These are phyloP conservation scores for Petasospora fabianii DNA, from an alignment of 1,139 yeast genomes.

Conservation along the genomic window DNA sequence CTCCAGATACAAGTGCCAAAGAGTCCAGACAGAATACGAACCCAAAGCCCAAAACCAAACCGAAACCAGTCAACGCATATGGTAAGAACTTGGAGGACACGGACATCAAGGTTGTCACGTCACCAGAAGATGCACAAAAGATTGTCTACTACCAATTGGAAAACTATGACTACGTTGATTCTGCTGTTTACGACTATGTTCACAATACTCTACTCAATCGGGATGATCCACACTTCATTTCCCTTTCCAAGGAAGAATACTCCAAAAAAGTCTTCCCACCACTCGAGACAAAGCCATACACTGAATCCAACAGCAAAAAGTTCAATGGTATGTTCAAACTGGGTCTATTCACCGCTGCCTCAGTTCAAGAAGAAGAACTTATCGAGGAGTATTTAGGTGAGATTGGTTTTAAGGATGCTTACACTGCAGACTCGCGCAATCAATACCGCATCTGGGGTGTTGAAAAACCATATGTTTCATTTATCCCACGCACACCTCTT, in stretches of 20 bases:
- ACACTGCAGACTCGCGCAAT: slow-evolving; percentile 61
- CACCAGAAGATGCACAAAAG: slow-evolving; percentile 43
- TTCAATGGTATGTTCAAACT: slow-evolving; percentile 72
- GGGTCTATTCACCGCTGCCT: slow-evolving; percentile 52
- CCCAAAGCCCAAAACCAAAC: slow-evolving; percentile 23
- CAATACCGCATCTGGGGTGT: slow-evolving; percentile 82
- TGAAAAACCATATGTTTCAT: slow-evolving; percentile 73
- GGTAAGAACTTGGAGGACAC: slow-evolving; percentile 26
- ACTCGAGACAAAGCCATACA: slow-evolving; percentile 31
- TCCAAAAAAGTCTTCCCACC: slow-evolving; percentile 11
- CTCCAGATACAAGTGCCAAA: background rate
- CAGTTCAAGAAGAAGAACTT: slow-evolving; percentile 47
- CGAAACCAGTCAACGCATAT: slow-evolving; percentile 18
- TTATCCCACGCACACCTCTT: slow-evolving; percentile 49
- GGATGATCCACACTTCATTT: slow-evolving; percentile 4
- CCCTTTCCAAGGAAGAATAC: slow-evolving; percentile 9
- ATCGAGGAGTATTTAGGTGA: slow-evolving; percentile 74
- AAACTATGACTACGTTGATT: slow-evolving; percentile 46
- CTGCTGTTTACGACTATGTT: slow-evolving; percentile 29
- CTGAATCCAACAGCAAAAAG: slow-evolving; percentile 31
- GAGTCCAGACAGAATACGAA: slow-evolving; percentile 18
- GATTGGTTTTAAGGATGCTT: slow-evolving; percentile 58
- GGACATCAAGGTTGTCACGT: slow-evolving; percentile 31
- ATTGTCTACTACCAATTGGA: slow-evolving; percentile 47
- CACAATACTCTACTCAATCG: slow-evolving; percentile 1